A percentile compares a stretch with the other conserved stretches of the same genome.
Conservation (phyloP, 2,329 filamentous ascomycete genomes). For the Nemania diffusa region DNA sequence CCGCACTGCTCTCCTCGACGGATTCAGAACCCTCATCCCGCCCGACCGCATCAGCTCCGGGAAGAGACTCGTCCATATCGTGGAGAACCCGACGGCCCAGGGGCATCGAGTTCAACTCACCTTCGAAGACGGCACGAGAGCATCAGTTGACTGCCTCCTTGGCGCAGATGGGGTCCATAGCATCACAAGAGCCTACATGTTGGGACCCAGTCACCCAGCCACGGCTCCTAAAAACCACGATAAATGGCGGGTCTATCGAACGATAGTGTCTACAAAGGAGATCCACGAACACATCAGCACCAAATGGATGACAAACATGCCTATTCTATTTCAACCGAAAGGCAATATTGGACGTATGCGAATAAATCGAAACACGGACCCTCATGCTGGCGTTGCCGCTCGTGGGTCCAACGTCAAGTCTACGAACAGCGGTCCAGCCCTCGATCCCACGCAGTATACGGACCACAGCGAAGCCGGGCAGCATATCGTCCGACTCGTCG, state of each 20-base stretch:
- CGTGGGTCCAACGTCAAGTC: constrained; percentile 38
- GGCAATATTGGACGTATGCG: constrained; percentile 51
- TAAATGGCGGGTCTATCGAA: constrained; percentile 48
- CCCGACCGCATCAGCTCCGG: constrained; percentile 41
- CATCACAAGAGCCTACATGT: constrained; percentile 45
- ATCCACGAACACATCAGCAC: constrained; percentile 44
- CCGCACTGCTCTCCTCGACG: constrained; percentile 48
- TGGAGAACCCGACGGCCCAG: constrained; percentile 15
- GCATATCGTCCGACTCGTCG: constrained; percentile 47
- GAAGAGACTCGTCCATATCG: constrained; percentile 41
- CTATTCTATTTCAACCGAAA: constrained; percentile 48
- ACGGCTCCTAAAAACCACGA: constrained; percentile 49
- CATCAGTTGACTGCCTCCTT: constrained; percentile 48
- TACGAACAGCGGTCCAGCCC: constrained; percentile 18
- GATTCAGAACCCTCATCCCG: constrained; percentile 45
- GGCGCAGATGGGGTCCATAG: constrained; percentile 53
- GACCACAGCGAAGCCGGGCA: constrained; percentile 50
- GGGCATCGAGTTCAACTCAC: constrained; percentile 35
- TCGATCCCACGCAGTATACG: constrained; percentile 45
- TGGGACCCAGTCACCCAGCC: constrained; percentile 48
- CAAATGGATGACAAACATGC: constrained; percentile 47
- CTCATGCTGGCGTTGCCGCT: constrained; percentile 51
- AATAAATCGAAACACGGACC: constrained; percentile 49
- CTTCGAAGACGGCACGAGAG: constrained; percentile 45
- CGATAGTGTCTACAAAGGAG: constrained; percentile 45